Evolutionary conservation across 176 grass and related monocot species (phyloP).

Genomic region (Oryza officinalis): DNA sequence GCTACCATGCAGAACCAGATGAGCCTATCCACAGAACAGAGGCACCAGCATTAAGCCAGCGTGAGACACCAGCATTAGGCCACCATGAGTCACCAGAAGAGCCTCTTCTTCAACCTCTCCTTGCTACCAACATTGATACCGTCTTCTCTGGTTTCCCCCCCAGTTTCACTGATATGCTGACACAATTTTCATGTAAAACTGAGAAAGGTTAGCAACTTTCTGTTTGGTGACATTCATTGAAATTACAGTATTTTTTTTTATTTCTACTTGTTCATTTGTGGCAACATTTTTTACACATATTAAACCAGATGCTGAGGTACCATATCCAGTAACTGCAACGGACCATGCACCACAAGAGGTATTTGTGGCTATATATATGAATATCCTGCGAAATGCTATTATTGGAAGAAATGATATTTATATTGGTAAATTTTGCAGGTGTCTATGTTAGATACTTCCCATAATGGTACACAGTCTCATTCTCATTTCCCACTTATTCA

Average conservation of each 20-base stretch:
- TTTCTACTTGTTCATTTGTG: constrained; percentile 9
- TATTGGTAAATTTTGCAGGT: constrained; percentile 41
- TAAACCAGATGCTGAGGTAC: constrained; percentile 31
- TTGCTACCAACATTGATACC: constrained; percentile 33
- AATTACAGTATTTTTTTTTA: neutral
- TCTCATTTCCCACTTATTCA: constrained; percentile 2
- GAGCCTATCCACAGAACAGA: constrained; percentile 27
- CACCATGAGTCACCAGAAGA: constrained; percentile 31
- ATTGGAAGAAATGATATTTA: constrained; percentile 9
- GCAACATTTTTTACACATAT: neutral
- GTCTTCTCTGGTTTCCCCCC: constrained; percentile 47
- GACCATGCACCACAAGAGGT: constrained; percentile 41
- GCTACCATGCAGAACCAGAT: constrained; percentile 37
- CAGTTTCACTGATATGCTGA: constrained; percentile 61
- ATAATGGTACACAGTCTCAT: constrained; percentile 25
- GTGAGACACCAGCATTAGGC: neutral
- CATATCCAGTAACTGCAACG: constrained; percentile 4
- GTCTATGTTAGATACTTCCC: constrained; percentile 23
- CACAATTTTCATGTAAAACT: constrained; percentile 44
- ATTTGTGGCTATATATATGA: constrained; percentile 18
- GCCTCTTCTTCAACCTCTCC: constrained; percentile 27
- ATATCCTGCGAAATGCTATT: neutral
- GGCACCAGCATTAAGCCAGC: neutral
- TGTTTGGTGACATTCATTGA: neutral
- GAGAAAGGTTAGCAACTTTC: constrained; percentile 41